These are phyloP conservation scores for Drechslerella coelobrocha DNA, from an alignment of 2,329 filamentous ascomycete species.

Conservation along the genomic window DNA sequence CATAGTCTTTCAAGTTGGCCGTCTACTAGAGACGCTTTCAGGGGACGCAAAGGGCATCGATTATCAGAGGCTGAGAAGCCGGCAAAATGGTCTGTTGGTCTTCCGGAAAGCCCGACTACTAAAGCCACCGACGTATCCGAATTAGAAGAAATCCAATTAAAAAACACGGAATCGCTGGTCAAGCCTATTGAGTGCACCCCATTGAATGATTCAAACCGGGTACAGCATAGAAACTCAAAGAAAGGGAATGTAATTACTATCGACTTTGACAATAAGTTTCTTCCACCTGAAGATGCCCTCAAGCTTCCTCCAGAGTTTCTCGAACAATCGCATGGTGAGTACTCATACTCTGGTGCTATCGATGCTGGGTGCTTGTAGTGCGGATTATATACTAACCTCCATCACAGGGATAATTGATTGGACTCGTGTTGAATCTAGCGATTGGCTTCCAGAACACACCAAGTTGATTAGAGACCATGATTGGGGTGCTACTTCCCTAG, in stretches of 20 bases:
- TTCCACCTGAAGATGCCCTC: background rate
- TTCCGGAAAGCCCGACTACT: background rate
- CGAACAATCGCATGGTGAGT: conserved; percentile 18
- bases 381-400: too few relatives aligned
- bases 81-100: background rate
- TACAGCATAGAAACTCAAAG: background rate
- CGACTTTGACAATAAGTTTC: background rate
- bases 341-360: background rate
- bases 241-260: background rate
- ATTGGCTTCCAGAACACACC: conserved; percentile 73
- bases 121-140: background rate
- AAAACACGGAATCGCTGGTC: too few relatives aligned
- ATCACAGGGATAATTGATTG: conserved; percentile 73
- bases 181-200: background rate
- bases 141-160: too few relatives aligned
- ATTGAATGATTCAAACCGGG: background rate
- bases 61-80: conserved; percentile 16
- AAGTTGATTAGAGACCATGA: conserved; percentile 74
- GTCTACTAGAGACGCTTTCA: conserved; percentile 10
- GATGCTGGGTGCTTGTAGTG: too few relatives aligned
- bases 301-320: conserved; percentile 15
- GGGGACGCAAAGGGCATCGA: background rate
- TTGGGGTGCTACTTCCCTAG: conserved; percentile 75
- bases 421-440: conserved; percentile 73
- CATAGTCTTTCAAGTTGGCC: conserved; percentile 8